Evolutionary conservation across 441 rosid species (phyloP).

Genomic region (Brassica hybrid): DNA sequence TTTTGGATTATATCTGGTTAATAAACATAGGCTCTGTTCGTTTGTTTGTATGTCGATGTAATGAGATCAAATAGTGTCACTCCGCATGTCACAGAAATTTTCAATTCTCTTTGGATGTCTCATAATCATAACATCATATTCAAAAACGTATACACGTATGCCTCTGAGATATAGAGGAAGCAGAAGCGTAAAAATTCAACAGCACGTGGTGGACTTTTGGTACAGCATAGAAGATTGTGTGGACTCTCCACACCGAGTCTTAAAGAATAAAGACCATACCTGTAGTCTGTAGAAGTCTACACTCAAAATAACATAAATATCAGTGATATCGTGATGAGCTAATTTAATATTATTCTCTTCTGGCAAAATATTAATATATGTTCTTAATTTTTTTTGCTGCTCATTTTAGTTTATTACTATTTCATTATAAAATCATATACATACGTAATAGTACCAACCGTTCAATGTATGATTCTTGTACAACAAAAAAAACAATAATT

Average conservation of each 20-base stretch:
- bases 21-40: not conserved
- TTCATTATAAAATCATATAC: not conserved
- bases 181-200: conserved; percentile 9
- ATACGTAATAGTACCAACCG: not conserved
- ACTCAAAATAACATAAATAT: not conserved
- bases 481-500: not conserved
- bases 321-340: not conserved
- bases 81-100: not conserved
- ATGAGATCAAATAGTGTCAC: not conserved
- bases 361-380: not conserved
- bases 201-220: conserved; percentile 41
- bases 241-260: conserved; percentile 3
- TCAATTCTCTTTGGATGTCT: not conserved
- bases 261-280: not conserved
- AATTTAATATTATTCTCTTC: not conserved
- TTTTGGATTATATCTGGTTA: not conserved
- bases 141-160: conserved; percentile 11
- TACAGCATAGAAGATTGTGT: conserved; percentile 13
- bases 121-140: not conserved
- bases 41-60: not conserved
- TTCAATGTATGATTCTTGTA: conserved; percentile 5
- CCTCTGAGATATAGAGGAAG: conserved; percentile 3
- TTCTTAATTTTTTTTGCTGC: not conserved
- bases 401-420: not conserved
- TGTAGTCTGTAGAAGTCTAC: not conserved